These are phyloP conservation scores for Coffea canephora DNA, from an alignment of 257 asterid species.

Conservation along the genomic window DNA sequence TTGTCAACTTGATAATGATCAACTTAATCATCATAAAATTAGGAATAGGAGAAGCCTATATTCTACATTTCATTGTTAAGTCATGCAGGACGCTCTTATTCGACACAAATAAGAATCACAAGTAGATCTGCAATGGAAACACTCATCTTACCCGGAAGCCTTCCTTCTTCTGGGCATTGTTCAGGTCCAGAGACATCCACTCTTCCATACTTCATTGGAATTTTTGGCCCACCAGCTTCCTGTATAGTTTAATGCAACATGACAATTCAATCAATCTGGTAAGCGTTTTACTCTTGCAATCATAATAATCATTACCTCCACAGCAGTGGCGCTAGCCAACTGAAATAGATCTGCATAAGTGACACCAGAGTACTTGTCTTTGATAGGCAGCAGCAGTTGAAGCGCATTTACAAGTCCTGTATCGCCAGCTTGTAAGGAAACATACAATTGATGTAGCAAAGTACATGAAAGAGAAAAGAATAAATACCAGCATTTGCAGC, in stretches of 20 bases:
- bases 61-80: background rate
- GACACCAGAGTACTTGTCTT: constrained; percentile 79
- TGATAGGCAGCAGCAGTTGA: constrained; percentile 90
- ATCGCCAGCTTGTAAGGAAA: constrained; percentile 37
- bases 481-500: constrained; percentile 91
- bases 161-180: constrained; percentile 97
- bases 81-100: background rate
- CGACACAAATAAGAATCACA: background rate
- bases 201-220: constrained; percentile 98
- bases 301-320: constrained; percentile 54
- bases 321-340: constrained; percentile 95
- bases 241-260: constrained; percentile 26
- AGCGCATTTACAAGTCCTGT: constrained; percentile 96
- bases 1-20: background rate
- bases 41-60: background rate
- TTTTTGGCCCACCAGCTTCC: constrained; percentile 98
- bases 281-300: constrained; percentile 6
- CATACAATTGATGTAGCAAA: constrained; percentile 13
- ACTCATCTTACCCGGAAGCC: constrained; percentile 82
- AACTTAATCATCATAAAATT: background rate
- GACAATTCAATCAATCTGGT: constrained; percentile 15
- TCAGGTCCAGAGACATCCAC: constrained; percentile 80
- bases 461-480: constrained; percentile 12
- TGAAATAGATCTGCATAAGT: constrained; percentile 93
- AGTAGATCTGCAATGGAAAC: constrained; percentile 13